Evolutionary conservation across 805 yeast genomes (phyloP).

Genomic region (Candida patagonica): DNA sequence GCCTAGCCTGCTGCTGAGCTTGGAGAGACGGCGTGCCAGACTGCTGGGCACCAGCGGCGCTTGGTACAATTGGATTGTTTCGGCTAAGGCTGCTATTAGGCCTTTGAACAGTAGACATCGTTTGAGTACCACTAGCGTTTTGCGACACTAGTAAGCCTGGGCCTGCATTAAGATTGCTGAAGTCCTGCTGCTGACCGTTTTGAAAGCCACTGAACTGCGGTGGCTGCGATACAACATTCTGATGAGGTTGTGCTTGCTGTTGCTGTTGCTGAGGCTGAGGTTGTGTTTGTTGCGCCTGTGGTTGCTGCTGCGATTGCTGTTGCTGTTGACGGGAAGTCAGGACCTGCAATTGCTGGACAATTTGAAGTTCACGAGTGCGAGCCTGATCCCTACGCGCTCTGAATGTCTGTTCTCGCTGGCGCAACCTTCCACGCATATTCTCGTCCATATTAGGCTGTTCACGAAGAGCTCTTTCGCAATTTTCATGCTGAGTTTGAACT

Average conservation of each 20-base stretch:
- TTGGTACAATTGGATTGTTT: background rate
- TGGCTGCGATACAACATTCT: too few relatives aligned
- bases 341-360: slow-evolving; percentile 14
- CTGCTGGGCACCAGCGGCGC: slow-evolving; percentile 6
- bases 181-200: background rate
- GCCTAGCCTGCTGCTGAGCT: slow-evolving; percentile 5
- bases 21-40: background rate
- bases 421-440: slow-evolving; percentile 10
- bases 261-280: slow-evolving; percentile 9
- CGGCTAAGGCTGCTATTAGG: background rate
- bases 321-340: slow-evolving; percentile 5
- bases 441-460: slow-evolving; percentile 16
- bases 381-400: slow-evolving; percentile 17
- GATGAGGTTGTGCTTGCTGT: slow-evolving; percentile 10
- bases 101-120: too few relatives aligned
- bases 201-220: slow-evolving; percentile 1
- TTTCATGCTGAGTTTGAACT: slow-evolving; percentile 14
- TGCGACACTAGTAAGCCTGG: too few relatives aligned
- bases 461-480: slow-evolving; percentile 12
- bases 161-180: too few relatives aligned
- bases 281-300: slow-evolving; percentile 8
- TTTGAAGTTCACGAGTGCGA: slow-evolving; percentile 14
- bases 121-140: too few relatives aligned
- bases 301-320: slow-evolving; percentile 13
- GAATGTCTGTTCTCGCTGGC: slow-evolving; percentile 16